Evolutionary conservation across 2,329 filamentous ascomycete genomes (phyloP).

Genomic region (Chrysosphaeria jannelii): DNA sequence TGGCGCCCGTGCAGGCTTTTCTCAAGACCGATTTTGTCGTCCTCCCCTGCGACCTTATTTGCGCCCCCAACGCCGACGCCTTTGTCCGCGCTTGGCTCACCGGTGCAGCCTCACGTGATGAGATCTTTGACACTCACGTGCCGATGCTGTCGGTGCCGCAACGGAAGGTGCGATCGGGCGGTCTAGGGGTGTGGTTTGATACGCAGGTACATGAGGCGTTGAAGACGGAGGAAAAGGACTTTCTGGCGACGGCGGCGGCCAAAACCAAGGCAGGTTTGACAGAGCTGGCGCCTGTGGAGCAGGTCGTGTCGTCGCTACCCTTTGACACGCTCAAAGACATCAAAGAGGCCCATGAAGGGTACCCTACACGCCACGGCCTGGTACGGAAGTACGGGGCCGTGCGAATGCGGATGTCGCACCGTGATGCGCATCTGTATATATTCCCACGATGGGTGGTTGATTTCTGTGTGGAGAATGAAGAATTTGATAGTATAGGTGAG

Average conservation of each 20-base stretch:
- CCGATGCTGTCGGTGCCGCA: too few relatives aligned
- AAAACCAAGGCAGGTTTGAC: conserved; percentile 10
- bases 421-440: conserved; percentile 84
- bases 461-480: conserved; percentile 50
- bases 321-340: conserved; percentile 72
- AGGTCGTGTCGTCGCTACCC: conserved; percentile 59
- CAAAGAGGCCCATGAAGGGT: conserved; percentile 39
- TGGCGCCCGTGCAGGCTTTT: conserved; percentile 50
- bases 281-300: conserved; percentile 14
- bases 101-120: conserved; percentile 21
- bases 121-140: conserved; percentile 8
- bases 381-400: conserved; percentile 45
- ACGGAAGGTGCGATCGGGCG: too few relatives aligned
- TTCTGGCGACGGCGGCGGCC: conserved; percentile 45
- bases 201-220: conserved; percentile 45
- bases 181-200: conserved; percentile 72
- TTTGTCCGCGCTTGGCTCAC: conserved; percentile 84
- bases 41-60: conserved; percentile 78
- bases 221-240: conserved; percentile 82
- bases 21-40: conserved; percentile 71
- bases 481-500: conserved; percentile 65
- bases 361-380: conserved; percentile 48
- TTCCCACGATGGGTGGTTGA: conserved; percentile 79
- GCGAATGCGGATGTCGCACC: conserved; percentile 53
- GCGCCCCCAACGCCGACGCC: conserved; percentile 57